Conservation (phyloP, 2,329 filamentous ascomycete genomes). For the Sclerotinia nivalis region DNA sequence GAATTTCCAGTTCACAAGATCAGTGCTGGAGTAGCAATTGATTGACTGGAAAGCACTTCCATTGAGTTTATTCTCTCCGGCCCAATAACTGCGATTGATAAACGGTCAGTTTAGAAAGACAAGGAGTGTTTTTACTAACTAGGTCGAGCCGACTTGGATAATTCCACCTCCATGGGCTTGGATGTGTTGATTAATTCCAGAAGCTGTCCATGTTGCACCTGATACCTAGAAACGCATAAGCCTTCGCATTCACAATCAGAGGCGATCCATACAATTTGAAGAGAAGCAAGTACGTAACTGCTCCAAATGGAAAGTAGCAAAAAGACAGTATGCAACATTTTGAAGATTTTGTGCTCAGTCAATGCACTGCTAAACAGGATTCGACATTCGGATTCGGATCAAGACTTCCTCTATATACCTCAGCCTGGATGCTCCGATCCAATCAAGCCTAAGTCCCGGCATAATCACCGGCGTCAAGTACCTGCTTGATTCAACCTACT, state of each 20-base stretch:
- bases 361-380: not conserved
- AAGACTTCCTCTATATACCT: not conserved
- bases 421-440: not conserved
- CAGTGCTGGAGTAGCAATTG: conserved; percentile 65
- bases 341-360: not conserved
- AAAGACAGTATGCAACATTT: not conserved
- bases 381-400: not conserved
- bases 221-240: conserved; percentile 31
- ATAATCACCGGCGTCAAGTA: not conserved
- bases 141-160: conserved; percentile 57
- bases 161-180: conserved; percentile 68
- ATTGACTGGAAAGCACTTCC: conserved; percentile 62
- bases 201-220: conserved; percentile 38
- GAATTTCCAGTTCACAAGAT: conserved; percentile 65
- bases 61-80: conserved; percentile 69
- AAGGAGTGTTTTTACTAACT: not conserved
- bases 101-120: not conserved
- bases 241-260: not conserved
- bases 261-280: conserved; percentile 15
- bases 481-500: not conserved
- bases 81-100: conserved; percentile 43
- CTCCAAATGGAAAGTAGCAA: conserved; percentile 15
- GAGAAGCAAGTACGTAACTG: conserved; percentile 14
- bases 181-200: conserved; percentile 52
- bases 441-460: not conserved